Conservation (phyloP, 352 stramenopile species). For the Phytophthora sansomeana region DNA sequence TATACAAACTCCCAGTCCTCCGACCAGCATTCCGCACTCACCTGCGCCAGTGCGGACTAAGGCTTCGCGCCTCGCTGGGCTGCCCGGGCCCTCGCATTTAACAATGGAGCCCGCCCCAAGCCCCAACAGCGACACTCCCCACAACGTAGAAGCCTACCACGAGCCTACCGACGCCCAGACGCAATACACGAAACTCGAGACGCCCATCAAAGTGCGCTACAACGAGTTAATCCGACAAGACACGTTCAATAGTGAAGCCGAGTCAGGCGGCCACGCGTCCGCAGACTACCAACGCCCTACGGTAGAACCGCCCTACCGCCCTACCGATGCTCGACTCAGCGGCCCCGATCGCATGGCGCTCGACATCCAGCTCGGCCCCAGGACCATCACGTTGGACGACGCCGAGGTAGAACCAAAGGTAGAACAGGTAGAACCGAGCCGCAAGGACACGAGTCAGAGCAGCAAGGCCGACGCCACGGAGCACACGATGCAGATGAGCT, state of each 20-base stretch:
- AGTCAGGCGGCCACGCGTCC: no score
- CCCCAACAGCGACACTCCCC: neutral
- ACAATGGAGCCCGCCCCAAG: constrained; percentile 1
- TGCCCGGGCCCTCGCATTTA: neutral
- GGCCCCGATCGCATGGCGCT: constrained; percentile 20
- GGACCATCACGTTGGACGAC: constrained; percentile 31
- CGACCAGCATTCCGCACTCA: no score
- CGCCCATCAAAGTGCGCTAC: constrained; percentile 39
- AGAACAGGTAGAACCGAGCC: constrained; percentile 12
- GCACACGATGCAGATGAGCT: constrained; percentile 48
- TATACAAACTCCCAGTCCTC: no score
- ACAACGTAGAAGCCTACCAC: constrained; percentile 2
- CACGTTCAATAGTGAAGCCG: constrained; percentile 52
- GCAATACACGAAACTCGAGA: constrained; percentile 49
- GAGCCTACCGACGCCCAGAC: constrained; percentile 10
- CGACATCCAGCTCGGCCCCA: constrained; percentile 23
- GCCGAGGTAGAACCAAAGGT: neutral
- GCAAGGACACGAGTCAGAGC: constrained; percentile 24
- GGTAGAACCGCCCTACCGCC: neutral
- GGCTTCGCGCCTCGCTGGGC: no score
- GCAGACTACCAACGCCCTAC: neutral
- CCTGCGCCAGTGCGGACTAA: no score
- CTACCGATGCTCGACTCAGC: constrained; percentile 14
- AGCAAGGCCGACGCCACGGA: constrained; percentile 32
- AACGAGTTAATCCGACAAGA: constrained; percentile 35